A percentile compares a stretch with the other conserved stretches of the same genome.
Evolutionary conservation across 73 alveolate genomes (phyloP).

Genomic region (Paramecium tetraurelia): DNA sequence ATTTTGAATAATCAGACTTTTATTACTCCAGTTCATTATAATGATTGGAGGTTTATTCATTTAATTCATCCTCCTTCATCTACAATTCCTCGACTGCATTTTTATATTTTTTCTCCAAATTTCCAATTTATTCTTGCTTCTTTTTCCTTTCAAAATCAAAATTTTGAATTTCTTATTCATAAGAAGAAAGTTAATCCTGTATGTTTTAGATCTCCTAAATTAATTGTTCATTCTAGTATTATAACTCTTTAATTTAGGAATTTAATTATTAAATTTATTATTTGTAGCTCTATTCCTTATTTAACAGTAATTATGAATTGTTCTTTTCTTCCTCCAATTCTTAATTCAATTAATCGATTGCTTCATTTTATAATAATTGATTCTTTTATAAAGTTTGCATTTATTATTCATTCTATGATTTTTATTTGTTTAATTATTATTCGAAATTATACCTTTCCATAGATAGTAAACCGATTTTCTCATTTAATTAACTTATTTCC

Average conservation of each 20-base stretch:
- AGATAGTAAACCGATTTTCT: neutral
- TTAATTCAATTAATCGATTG: neutral
- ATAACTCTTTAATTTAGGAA: neutral
- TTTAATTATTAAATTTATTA: neutral
- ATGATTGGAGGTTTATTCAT: neutral
- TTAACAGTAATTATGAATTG: neutral
- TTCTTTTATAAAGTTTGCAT: neutral
- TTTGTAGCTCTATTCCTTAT: neutral
- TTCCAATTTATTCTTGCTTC: neutral
- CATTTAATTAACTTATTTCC: neutral
- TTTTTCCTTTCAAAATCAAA: neutral
- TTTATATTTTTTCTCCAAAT: neutral
- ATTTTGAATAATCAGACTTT: neutral
- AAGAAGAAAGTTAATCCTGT: neutral
- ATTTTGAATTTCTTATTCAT: neutral
- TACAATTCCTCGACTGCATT: neutral
- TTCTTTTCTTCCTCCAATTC: neutral
- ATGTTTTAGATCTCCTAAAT: neutral
- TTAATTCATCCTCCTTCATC: neutral
- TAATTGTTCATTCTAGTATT: neutral
- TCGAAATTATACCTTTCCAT: conserved; percentile 1
- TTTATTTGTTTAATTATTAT: neutral
- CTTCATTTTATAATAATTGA: neutral
- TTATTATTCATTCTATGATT: neutral
- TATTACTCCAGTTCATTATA: neutral